Conservation (phyloP, 495 filamentous ascomycete species). For the Rhypophila decipiens region DNA sequence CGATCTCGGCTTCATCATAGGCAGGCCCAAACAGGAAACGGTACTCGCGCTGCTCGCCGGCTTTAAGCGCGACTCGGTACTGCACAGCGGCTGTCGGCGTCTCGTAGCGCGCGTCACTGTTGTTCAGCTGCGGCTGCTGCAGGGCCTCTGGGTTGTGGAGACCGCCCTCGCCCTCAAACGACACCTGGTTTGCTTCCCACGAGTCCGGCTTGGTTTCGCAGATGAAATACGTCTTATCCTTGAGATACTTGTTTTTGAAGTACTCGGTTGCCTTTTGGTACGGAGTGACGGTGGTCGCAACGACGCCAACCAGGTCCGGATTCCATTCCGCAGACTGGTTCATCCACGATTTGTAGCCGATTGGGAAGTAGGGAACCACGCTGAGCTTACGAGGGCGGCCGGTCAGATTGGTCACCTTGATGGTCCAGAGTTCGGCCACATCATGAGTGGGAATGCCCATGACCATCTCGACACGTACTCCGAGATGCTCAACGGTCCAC, state of each 20-base stretch:
- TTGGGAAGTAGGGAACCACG: constrained; percentile 50
- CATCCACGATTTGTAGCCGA: constrained; percentile 58
- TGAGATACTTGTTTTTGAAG: constrained; percentile 51
- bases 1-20: constrained; percentile 44
- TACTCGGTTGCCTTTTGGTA: constrained; percentile 52
- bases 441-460: constrained; percentile 45
- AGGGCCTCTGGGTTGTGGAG: constrained; percentile 45
- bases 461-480: constrained; percentile 48
- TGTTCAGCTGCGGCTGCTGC: constrained; percentile 25
- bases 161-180: constrained; percentile 52
- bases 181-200: constrained; percentile 44
- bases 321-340: constrained; percentile 50
- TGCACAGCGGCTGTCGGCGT: constrained; percentile 49
- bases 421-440: constrained; percentile 50
- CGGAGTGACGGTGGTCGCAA: constrained; percentile 46
- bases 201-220: constrained; percentile 46
- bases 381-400: constrained; percentile 37
- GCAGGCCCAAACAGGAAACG: constrained; percentile 52
- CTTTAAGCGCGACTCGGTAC: constrained; percentile 37
- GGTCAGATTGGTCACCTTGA: constrained; percentile 47
- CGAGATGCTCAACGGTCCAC: constrained; percentile 45
- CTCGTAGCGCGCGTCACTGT: constrained; percentile 48
- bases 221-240: constrained; percentile 53
- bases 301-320: constrained; percentile 38
- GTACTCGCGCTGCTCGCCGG: constrained; percentile 36